A percentile compares a stretch with the other conserved stretches of the same genome.
phyloP scores from a whole-genome alignment of 176 grass and related monocot species.

The Elaeis guineensis region DNA sequence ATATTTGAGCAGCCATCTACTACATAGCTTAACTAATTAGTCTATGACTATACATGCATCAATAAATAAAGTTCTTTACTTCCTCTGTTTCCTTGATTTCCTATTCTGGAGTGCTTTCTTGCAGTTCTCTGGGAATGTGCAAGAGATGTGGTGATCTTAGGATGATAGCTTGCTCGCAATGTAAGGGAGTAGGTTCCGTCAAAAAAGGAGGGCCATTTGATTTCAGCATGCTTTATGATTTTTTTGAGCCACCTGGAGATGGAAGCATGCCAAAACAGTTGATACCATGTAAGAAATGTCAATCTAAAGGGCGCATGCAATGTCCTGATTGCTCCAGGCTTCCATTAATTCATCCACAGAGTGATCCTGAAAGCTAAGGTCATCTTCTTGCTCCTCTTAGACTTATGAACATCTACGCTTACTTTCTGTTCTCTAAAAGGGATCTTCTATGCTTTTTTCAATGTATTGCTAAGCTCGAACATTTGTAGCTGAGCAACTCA shows the following conservation, averaged over 20 bases:
- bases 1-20: no score
- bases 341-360: neutral
- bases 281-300: conserved; percentile 56
- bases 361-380: neutral
- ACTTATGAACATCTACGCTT: no score
- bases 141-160: conserved; percentile 72
- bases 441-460: no score
- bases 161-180: conserved; percentile 67
- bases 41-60: no score
- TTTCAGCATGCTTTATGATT: conserved; percentile 49
- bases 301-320: conserved; percentile 46
- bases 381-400: neutral
- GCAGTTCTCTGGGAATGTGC: conserved; percentile 80
- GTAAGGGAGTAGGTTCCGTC: conserved; percentile 48
- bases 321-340: conserved; percentile 61
- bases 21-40: no score
- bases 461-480: no score
- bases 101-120: neutral
- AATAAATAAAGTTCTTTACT: no score
- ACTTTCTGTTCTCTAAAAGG: no score
- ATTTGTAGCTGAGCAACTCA: no score
- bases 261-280: conserved; percentile 25
- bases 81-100: no score
- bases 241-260: conserved; percentile 66
- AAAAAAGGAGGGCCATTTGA: conserved; percentile 45